These are phyloP conservation scores for Annulohypoxylon moriforme DNA, from an alignment of 495 filamentous ascomycete species.

Conservation along the genomic window DNA sequence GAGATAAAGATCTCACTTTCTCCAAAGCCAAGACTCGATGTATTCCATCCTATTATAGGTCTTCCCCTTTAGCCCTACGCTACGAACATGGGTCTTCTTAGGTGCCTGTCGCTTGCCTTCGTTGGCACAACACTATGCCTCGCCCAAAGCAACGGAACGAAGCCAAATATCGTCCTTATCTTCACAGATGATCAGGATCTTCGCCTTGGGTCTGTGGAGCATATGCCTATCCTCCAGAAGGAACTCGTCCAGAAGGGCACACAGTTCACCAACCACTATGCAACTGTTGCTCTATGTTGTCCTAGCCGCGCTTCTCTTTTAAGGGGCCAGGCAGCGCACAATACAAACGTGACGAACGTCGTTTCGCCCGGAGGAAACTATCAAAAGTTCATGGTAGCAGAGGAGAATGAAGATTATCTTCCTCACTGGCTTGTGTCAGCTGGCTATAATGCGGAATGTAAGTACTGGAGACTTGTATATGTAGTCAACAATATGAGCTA, in stretches of 20 bases:
- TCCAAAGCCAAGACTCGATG: not conserved
- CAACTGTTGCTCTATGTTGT: conserved; percentile 59
- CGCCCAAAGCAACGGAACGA: not conserved
- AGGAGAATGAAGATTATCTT: conserved; percentile 66
- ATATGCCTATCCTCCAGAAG: conserved; percentile 54
- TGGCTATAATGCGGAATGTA: conserved; percentile 68
- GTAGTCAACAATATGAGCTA: not conserved
- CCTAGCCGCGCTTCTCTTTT: conserved; percentile 63
- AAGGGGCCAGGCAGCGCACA: conserved; percentile 68
- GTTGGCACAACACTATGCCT: not conserved
- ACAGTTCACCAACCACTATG: conserved; percentile 61
- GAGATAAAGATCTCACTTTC: not conserved
- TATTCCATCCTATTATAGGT: not conserved
- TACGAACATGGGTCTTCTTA: not conserved
- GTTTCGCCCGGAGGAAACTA: conserved; percentile 64
- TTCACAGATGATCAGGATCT: conserved; percentile 68
- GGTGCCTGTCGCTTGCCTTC: not conserved
- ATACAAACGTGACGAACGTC: conserved; percentile 71
- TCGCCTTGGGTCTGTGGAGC: conserved; percentile 57
- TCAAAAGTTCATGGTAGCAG: conserved; percentile 65
- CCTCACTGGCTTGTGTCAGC: conserved; percentile 67
- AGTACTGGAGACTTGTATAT: not conserved
- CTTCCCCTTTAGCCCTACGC: not conserved
- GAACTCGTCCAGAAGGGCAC: conserved; percentile 57
- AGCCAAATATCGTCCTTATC: conserved; percentile 63